Evolutionary conservation across 2,329 filamentous ascomycete genomes (phyloP).

Genomic region (Sarocladiaceae sp.): DNA sequence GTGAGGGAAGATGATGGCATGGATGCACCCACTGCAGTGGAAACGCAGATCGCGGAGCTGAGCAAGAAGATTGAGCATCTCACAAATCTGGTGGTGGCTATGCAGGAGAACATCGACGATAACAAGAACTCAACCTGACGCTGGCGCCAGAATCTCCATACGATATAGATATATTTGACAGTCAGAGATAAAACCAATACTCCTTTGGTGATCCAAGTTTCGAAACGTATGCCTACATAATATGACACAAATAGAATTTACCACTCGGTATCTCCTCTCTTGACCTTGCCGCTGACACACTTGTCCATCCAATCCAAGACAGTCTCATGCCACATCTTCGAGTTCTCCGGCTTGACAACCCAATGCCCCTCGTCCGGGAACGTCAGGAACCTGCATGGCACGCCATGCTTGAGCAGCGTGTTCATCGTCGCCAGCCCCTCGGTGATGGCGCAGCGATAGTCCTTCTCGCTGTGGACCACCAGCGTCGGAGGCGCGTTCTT

Average conservation of each 20-base stretch:
- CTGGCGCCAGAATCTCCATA: too few relatives aligned
- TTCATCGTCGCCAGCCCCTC: conserved; percentile 66
- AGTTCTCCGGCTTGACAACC: conserved; percentile 64
- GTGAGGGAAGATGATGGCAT: conserved; percentile 26
- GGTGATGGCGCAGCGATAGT: conserved; percentile 48
- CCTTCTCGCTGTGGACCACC: conserved; percentile 64
- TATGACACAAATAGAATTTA: conserved; percentile 15
- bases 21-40: conserved; percentile 34
- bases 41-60: conserved; percentile 49
- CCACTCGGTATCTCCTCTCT: conserved; percentile 15
- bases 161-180: too few relatives aligned
- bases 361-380: conserved; percentile 71
- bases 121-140: neutral
- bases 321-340: conserved; percentile 60
- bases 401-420: conserved; percentile 58
- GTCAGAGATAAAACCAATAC: neutral
- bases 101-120: conserved; percentile 32
- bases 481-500: conserved; percentile 56
- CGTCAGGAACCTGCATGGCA: conserved; percentile 63
- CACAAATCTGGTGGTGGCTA: conserved; percentile 42
- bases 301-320: conserved; percentile 63
- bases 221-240: neutral
- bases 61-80: conserved; percentile 53
- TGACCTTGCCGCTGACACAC: conserved; percentile 24
- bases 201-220: neutral